Conservation (phyloP, 2,329 filamentous ascomycete genomes). For the Penicillium decumbens region DNA sequence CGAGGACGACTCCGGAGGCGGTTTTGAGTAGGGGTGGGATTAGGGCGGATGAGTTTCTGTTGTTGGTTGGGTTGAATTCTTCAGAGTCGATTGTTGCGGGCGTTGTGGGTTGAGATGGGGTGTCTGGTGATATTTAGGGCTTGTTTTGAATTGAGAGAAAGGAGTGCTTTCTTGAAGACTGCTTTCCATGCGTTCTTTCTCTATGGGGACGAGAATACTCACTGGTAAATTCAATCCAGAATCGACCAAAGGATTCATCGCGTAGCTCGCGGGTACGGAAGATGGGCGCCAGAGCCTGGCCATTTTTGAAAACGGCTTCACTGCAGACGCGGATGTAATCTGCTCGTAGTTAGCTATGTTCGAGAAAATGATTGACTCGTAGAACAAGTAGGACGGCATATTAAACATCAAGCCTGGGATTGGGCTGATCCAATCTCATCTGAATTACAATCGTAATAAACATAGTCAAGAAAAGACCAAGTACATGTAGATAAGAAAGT, state of each 20-base stretch:
- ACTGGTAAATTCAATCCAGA: constrained; percentile 41
- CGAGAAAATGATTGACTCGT: background rate
- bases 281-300: constrained; percentile 35
- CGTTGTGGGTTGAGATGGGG: constrained; percentile 9
- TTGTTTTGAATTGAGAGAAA: background rate
- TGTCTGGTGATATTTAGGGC: background rate
- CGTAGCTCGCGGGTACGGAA: constrained; percentile 30
- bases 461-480: too few species aligned
- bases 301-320: constrained; percentile 32
- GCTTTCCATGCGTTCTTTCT: background rate
- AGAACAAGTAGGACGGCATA: background rate
- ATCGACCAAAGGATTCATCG: constrained; percentile 40
- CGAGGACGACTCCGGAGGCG: constrained; percentile 44
- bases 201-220: constrained; percentile 5
- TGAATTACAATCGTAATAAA: too few species aligned
- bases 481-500: too few species aligned
- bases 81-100: background rate
- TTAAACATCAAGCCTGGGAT: background rate
- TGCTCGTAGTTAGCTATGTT: constrained; percentile 17
- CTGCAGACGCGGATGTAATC: constrained; percentile 32
- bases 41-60: constrained; percentile 32
- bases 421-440: background rate
- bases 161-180: background rate
- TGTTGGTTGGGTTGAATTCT: constrained; percentile 12
- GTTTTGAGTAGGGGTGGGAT: constrained; percentile 41